These are phyloP conservation scores for Aureobasidium sp. DNA, from an alignment of 2,329 filamentous ascomycete species.

Conservation along the genomic window DNA sequence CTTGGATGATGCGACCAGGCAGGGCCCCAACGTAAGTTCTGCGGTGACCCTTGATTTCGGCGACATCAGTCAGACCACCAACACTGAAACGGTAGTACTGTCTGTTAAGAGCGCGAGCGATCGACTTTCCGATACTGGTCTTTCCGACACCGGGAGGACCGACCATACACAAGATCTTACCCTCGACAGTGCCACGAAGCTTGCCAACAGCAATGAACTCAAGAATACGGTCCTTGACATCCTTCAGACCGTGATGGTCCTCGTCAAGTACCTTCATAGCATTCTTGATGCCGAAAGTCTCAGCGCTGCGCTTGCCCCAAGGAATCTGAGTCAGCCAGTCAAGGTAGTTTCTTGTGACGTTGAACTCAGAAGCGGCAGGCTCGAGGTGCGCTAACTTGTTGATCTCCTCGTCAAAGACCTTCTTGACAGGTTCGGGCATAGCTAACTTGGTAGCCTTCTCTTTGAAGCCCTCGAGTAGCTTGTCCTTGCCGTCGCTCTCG, in stretches of 20 bases:
- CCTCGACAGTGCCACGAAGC: conserved; percentile 90
- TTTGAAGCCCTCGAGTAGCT: conserved; percentile 94
- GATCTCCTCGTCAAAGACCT: conserved; percentile 96
- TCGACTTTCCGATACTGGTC: conserved; percentile 97
- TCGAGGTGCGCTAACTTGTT: conserved; percentile 96
- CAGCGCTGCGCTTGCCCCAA: conserved; percentile 89
- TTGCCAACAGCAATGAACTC: conserved; percentile 99
- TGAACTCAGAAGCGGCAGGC: conserved; percentile 94
- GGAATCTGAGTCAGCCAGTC: conserved; percentile 99
- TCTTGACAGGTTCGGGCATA: conserved; percentile 94
- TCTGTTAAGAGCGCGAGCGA: conserved; percentile 85
- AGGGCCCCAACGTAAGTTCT: conserved; percentile 94
- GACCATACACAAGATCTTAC: conserved; percentile 96
- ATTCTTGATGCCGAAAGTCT: conserved; percentile 93
- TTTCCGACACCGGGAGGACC: conserved; percentile 96
- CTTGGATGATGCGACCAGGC: conserved; percentile 94
- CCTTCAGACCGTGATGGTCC: conserved; percentile 93
- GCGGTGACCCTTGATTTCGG: conserved; percentile 96
- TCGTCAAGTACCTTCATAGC: conserved; percentile 87
- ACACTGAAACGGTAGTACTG: conserved; percentile 99
- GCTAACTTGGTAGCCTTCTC: conserved; percentile 88
- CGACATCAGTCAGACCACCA: conserved; percentile 91
- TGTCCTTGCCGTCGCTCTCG: conserved; percentile 96
- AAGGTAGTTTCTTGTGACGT: conserved; percentile 94
- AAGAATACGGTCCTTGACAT: conserved; percentile 95